Evolutionary conservation across 2,329 filamentous ascomycete species (phyloP).

Genomic region (Trichoderma sp.): DNA sequence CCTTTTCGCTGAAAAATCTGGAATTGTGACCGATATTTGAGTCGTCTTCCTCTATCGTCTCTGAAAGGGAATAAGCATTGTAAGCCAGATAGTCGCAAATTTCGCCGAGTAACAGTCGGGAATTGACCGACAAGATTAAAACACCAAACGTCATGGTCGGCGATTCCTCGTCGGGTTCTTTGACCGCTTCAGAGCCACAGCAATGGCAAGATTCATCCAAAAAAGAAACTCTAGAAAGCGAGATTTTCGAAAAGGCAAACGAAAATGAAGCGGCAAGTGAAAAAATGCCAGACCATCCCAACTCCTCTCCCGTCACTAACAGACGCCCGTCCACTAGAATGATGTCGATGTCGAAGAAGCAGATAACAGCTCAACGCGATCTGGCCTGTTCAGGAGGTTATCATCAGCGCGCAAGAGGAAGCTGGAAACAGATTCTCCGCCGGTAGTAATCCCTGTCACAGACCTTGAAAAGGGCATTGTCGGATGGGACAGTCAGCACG

Average conservation of each 20-base stretch:
- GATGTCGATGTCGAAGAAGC: conserved; percentile 1
- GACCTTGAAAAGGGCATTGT: conserved; percentile 8
- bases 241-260: not conserved
- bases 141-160: not conserved
- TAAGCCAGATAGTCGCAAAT: not conserved
- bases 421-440: not conserved
- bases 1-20: not conserved
- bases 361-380: not conserved
- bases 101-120: not conserved
- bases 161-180: not conserved
- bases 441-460: not conserved
- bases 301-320: not conserved
- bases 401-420: not conserved
- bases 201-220: not conserved
- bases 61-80: not conserved
- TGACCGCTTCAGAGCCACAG: not conserved
- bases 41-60: not conserved
- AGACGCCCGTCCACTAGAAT: not conserved
- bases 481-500: conserved; percentile 10
- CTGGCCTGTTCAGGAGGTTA: not conserved
- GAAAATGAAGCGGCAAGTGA: not conserved
- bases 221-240: not conserved
- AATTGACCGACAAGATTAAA: not conserved
- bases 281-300: not conserved
- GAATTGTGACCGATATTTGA: not conserved